A percentile compares a stretch with the other conserved stretches of the same genome.
These are phyloP conservation scores for Rhizopogon sp. DNA, from an alignment of 768 basidiomycete genomes.

Conservation along the genomic window DNA sequence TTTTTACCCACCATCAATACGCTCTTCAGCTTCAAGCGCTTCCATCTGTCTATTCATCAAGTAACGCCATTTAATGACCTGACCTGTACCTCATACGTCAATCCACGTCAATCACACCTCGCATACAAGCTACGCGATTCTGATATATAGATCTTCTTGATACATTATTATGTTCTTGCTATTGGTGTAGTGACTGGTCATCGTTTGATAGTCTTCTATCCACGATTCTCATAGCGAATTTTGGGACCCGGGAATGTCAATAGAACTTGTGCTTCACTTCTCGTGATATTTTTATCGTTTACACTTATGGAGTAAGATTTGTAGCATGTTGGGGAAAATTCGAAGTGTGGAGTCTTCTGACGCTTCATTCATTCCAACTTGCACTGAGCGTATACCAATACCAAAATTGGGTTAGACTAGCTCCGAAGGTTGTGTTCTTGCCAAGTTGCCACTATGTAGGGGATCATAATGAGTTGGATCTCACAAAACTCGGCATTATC, in stretches of 20 bases:
- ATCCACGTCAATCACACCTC: constrained; percentile 12
- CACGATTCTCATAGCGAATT: constrained; percentile 4
- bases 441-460: no score
- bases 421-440: neutral
- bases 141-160: constrained; percentile 6
- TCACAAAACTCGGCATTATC: neutral
- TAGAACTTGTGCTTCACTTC: constrained; percentile 2
- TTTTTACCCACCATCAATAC: constrained; percentile 21
- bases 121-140: constrained; percentile 1
- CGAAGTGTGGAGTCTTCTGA: neutral
- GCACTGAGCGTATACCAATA: constrained; percentile 14
- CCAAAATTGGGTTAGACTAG: constrained; percentile 16
- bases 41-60: constrained; percentile 8
- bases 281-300: constrained; percentile 4
- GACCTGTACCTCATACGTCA: constrained; percentile 22
- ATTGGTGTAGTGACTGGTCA: neutral
- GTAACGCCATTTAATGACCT: constrained; percentile 21
- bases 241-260: constrained; percentile 4
- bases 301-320: neutral
- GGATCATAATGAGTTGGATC: neutral
- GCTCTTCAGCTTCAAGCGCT: constrained; percentile 5
- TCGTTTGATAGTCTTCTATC: neutral
- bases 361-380: neutral
- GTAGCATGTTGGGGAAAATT: neutral
- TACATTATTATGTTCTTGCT: neutral